Evolutionary conservation across 192 early-diverging fungal species (phyloP), one percentile per base, ranked within the genome.

Genomic region (Fimicolochytrium jonesii): DNA sequence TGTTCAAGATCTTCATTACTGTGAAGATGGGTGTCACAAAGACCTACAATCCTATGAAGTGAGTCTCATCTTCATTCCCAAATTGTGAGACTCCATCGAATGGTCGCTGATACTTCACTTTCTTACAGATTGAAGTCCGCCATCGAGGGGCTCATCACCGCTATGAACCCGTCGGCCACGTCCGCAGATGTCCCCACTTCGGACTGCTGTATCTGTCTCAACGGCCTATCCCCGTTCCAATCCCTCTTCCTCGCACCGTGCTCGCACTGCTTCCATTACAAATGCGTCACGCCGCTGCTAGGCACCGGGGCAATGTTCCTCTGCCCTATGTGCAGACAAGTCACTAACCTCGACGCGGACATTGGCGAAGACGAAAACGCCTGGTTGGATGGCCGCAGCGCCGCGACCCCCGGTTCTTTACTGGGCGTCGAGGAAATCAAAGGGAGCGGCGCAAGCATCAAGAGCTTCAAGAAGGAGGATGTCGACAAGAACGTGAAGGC

Each of bases 351-450:
- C 4, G 72, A 75, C 0, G 82, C 82, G 0, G 58, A 47, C 20
- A 79, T 84, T n/a, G 76, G 74, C 31, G 69, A 56, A 2, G 77
- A 94, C 92, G 74, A 88, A 91, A 67, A 87, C 86, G 59, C 90
- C 92, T 0, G 31, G 60, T 20, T 31, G 46, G 43, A 35, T 28
- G 28, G 28, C 23, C 0, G 48, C 28, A 50, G 28, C 18, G 13
- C 28, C 22, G 33, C 53, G 29, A 22, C 13, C 9, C 10, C 17
- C 15, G 29, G 53, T 18, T n/a, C n/a, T n/a, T n/a, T n/a, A n/a
- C n/a, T n/a, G n/a, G n/a, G n/a, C n/a, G n/a, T n/a, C n/a, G n/a
- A n/a, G n/a, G n/a, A n/a, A n/a, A n/a, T n/a, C n/a, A 55, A 32
- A 1, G 30, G 22, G n/a, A 35, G 2, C 20, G 22, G 23, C 17